phyloP scores from a whole-genome alignment of 1,139 yeast genomes.

The Debaryomyces fabryi region DNA sequence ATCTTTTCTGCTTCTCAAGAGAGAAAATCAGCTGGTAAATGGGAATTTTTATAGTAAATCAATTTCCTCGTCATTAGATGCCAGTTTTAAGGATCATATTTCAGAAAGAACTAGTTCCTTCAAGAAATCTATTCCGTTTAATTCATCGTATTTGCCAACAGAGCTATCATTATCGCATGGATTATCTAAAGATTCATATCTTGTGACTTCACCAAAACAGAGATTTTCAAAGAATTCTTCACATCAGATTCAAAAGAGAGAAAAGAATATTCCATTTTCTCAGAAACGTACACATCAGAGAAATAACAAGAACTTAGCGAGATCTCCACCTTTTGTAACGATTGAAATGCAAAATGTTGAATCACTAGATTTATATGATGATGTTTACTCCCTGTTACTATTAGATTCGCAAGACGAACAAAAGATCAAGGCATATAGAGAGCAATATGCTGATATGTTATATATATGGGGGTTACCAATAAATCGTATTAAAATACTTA shows the following conservation, averaged over 20 bases:
- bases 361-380: constrained; percentile 57
- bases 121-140: constrained; percentile 12
- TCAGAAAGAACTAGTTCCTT: constrained; percentile 25
- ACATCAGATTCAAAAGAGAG: constrained; percentile 20
- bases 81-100: constrained; percentile 30
- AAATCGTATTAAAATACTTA: constrained; percentile 73
- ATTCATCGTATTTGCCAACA: constrained; percentile 2
- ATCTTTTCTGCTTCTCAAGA: constrained; percentile 25
- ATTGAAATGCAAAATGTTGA: constrained; percentile 59
- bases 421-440: constrained; percentile 56
- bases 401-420: constrained; percentile 50
- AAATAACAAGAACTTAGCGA: constrained; percentile 17
- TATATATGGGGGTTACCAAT: constrained; percentile 84
- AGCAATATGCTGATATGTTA: constrained; percentile 78
- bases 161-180: neutral
- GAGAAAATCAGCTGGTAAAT: constrained; percentile 18
- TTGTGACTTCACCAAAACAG: neutral
- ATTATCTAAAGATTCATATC: neutral
- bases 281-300: neutral
- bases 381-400: constrained; percentile 46
- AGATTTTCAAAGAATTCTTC: constrained; percentile 13
- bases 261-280: constrained; percentile 2
- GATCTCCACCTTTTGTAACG: constrained; percentile 44
- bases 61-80: constrained; percentile 32
- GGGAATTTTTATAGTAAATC: constrained; percentile 19